These are phyloP conservation scores for Neurospora sp. DNA, from an alignment of 495 filamentous ascomycete genomes.

Conservation along the genomic window DNA sequence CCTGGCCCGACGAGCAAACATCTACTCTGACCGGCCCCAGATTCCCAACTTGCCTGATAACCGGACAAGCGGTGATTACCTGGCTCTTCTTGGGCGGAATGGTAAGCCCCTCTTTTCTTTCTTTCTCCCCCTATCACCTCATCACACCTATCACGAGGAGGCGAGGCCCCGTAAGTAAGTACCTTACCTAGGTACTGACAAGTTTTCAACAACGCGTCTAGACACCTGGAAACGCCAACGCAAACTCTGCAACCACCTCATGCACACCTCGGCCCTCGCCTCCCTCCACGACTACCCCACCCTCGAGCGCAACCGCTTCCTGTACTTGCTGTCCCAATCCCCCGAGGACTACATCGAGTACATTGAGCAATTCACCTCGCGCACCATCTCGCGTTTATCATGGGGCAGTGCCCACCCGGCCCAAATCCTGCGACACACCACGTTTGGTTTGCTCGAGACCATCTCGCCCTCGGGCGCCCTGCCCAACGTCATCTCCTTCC, in stretches of 20 bases:
- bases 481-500: slow-evolving; percentile 37
- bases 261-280: slow-evolving; percentile 35
- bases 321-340: slow-evolving; percentile 32
- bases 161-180: neutral
- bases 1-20: slow-evolving; percentile 45
- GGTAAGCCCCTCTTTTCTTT: slow-evolving; percentile 18
- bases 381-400: slow-evolving; percentile 46
- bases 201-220: slow-evolving; percentile 3
- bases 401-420: slow-evolving; percentile 45
- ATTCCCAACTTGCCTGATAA: slow-evolving; percentile 45
- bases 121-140: neutral
- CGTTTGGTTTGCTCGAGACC: slow-evolving; percentile 46
- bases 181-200: neutral
- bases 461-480: slow-evolving; percentile 48
- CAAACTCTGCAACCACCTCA: slow-evolving; percentile 47
- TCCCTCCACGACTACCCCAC: slow-evolving; percentile 42
- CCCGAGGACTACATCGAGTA: slow-evolving; percentile 40
- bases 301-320: slow-evolving; percentile 43
- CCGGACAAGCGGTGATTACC: slow-evolving; percentile 44
- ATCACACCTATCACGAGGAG: neutral
- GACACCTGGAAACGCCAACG: slow-evolving; percentile 50
- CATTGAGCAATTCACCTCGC: slow-evolving; percentile 49
- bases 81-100: slow-evolving; percentile 43
- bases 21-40: slow-evolving; percentile 52
- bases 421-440: slow-evolving; percentile 41